These are phyloP conservation scores for Chlorella sp. DNA, from an alignment of 139 green algal species.

Conservation along the genomic window DNA sequence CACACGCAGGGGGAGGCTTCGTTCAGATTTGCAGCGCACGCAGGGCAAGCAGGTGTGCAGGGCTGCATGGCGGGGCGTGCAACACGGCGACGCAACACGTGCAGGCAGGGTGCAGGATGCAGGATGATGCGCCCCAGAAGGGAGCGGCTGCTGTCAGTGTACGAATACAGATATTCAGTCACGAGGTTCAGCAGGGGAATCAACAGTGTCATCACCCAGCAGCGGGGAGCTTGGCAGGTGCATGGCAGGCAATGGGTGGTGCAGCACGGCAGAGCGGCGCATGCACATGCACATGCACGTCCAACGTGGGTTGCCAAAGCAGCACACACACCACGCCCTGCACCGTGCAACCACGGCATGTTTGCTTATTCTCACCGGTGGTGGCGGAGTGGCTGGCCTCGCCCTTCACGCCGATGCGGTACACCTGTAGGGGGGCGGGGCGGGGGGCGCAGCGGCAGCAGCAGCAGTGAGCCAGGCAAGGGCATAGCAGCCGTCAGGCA, in stretches of 20 bases:
- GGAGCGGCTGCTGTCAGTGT: constrained; percentile 26
- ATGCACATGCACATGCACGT: background rate
- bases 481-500: too few species aligned
- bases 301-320: background rate
- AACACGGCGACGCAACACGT: background rate
- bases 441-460: background rate
- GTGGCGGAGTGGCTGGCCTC: constrained; percentile 83
- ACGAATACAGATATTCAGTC: constrained; percentile 33
- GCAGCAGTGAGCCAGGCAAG: too few species aligned
- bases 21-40: background rate
- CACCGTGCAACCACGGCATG: background rate
- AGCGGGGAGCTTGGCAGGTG: background rate
- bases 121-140: background rate
- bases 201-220: constrained; percentile 31
- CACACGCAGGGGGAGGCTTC: background rate
- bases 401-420: constrained; percentile 97
- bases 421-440: constrained; percentile 57
- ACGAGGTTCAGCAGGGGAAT: constrained; percentile 33
- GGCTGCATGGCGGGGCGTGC: background rate
- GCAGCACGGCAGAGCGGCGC: background rate
- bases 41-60: background rate
- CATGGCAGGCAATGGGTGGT: background rate
- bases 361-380: constrained; percentile 74
- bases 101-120: background rate
- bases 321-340: background rate